Evolutionary conservation across 1,139 yeast species (phyloP).

Genomic region (Yamadazyma friedrichii): DNA sequence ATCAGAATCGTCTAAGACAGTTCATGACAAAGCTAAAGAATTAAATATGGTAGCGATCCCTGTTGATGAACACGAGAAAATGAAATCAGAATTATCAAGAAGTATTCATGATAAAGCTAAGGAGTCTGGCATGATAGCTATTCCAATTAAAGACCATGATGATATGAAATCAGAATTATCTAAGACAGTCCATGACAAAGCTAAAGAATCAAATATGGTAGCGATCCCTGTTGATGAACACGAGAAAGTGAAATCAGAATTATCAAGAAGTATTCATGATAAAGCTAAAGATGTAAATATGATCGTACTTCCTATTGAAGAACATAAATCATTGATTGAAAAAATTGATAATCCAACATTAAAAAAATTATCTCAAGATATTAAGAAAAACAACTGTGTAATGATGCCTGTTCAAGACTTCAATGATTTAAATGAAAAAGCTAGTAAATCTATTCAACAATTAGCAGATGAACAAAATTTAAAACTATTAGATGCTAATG

Average conservation of each 20-base stretch:
- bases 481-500: conserved; percentile 13
- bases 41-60: conserved; percentile 20
- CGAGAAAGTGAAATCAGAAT: conserved; percentile 8
- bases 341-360: conserved; percentile 16
- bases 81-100: conserved; percentile 7
- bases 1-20: conserved; percentile 7
- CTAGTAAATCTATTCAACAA: conserved; percentile 16
- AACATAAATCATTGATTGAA: conserved; percentile 4
- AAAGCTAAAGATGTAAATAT: conserved; percentile 11
- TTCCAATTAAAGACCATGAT: conserved; percentile 16
- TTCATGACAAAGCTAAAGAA: conserved; percentile 18
- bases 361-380: conserved; percentile 15
- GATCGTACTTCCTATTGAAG: conserved; percentile 7
- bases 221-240: conserved; percentile 6
- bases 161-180: conserved; percentile 4
- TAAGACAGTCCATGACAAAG: conserved; percentile 10
- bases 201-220: conserved; percentile 10
- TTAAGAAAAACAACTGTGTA: conserved; percentile 12
- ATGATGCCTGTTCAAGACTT: conserved; percentile 11
- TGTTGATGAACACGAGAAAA: conserved; percentile 11
- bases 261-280: conserved; percentile 7
- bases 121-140: conserved; percentile 17
- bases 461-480: conserved; percentile 16
- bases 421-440: conserved; percentile 10
- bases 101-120: conserved; percentile 18